These are phyloP conservation scores for Pseudogymnoascus pannorum DNA, from an alignment of 2,329 filamentous ascomycete genomes.

Conservation along the genomic window DNA sequence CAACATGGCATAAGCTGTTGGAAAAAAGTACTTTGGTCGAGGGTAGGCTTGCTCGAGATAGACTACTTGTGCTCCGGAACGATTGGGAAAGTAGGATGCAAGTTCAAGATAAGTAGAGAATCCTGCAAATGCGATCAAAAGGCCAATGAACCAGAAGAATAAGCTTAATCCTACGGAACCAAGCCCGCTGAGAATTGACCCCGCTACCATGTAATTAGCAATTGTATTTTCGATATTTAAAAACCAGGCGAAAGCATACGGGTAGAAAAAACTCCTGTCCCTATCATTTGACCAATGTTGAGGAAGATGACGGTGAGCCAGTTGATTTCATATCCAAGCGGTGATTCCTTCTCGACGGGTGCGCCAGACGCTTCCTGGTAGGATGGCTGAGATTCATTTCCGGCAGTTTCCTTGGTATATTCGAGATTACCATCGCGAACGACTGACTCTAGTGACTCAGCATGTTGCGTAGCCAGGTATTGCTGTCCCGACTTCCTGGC, in stretches of 20 bases:
- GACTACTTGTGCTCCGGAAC: constrained; percentile 58
- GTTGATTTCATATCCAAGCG: constrained; percentile 52
- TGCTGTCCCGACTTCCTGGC: constrained; percentile 5
- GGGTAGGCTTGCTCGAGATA: constrained; percentile 64
- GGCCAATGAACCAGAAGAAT: constrained; percentile 59
- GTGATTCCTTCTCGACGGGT: constrained; percentile 51
- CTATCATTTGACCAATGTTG: constrained; percentile 57
- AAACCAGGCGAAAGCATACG: constrained; percentile 37
- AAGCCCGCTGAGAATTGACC: constrained; percentile 48
- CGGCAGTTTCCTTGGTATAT: constrained; percentile 28
- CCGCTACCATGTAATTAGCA: constrained; percentile 34
- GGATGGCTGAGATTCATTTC: constrained; percentile 38
- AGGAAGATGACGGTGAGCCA: constrained; percentile 50
- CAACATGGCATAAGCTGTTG: constrained; percentile 57
- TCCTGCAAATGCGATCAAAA: constrained; percentile 47
- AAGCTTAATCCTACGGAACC: constrained; percentile 56
- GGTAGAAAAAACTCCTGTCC: constrained; percentile 57
- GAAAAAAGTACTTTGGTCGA: constrained; percentile 56
- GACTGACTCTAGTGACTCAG: background rate
- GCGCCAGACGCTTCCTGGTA: constrained; percentile 57
- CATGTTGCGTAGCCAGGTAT: constrained; percentile 4
- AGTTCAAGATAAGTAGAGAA: constrained; percentile 57
- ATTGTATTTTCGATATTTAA: background rate
- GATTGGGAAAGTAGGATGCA: constrained; percentile 57
- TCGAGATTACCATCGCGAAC: constrained; percentile 16